Conservation (phyloP, 139 green algal genomes). For the Diplosphaera chodatii region DNA sequence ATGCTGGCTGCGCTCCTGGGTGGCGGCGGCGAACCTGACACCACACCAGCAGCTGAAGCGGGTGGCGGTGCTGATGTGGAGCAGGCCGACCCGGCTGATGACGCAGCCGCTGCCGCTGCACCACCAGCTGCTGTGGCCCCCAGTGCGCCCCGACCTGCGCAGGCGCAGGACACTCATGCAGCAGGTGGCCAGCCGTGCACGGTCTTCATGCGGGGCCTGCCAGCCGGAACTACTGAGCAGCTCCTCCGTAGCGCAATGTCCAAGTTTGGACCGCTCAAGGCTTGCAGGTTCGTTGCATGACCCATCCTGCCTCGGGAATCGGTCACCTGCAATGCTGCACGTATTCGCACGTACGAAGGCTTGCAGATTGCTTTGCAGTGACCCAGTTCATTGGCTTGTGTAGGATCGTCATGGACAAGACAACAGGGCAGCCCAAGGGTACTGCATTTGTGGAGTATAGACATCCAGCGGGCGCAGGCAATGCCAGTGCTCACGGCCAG, state of each 20-base stretch:
- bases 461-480: neutral
- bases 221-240: constrained; percentile 47
- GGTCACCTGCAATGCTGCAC: no score
- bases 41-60: neutral
- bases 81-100: no score
- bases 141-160: no score
- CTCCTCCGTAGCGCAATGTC: constrained; percentile 44
- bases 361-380: no score
- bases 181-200: constrained; percentile 23
- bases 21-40: neutral
- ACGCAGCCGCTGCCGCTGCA: no score
- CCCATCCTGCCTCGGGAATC: no score
- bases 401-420: constrained; percentile 76
- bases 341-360: no score
- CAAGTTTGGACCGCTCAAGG: constrained; percentile 52
- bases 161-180: neutral
- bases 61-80: neutral
- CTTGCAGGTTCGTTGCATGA: constrained; percentile 38
- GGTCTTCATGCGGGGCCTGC: constrained; percentile 74
- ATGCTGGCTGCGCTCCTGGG: constrained; percentile 12
- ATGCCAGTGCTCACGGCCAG: neutral
- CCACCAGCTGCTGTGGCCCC: no score
- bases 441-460: constrained; percentile 87
- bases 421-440: constrained; percentile 68
- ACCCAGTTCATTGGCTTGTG: no score